Evolutionary conservation across 371 early-diverging fungal genomes (phyloP), one percentile per base, ranked within the genome.

Genomic region (Mortierella sp.): DNA sequence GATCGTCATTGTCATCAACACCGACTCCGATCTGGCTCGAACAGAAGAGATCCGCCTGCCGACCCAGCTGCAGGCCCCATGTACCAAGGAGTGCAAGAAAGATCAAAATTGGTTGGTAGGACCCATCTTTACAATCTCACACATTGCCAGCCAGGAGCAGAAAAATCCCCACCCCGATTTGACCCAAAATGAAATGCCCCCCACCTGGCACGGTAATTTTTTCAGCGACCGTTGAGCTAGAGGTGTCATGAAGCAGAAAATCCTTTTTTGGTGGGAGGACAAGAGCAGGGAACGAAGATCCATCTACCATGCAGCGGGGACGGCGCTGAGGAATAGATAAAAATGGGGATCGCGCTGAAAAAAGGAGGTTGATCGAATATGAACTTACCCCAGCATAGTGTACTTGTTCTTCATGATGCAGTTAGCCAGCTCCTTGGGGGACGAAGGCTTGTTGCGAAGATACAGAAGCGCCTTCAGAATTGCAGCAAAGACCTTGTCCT

Each of bases 401-500:
- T 92, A 87, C 73, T 87, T 85, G 71, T 91, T 83, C 70, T 89
- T 86, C 78, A 92, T 85, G 70, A 94, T 93, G 56, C 86, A 86
- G 44, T 85, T 87, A 51, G 92, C 88, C 49, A 94, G 83, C 81
- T 93, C 92, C 64, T 90, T 92, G 7, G 94, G 93, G 6, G 92
- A 90, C 49, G 90, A 87, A 32, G 94, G 94, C 60, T 84, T 85
- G 83, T 94, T 94, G 56, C 86, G 87, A 60, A 87, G 82, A 49
- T 85, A 83, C 51, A 92, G 76, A 30, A 94, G 78, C 9, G 93
- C 92, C 72, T 89, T 89, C 43, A 94, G 80, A 56, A 93, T 92
- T 43, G 93, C 94, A 6, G 90, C 87, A 73, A 94, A 88, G 31
- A 93, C 93, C 68, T 93, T 92, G 76, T 93, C 93, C 50, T 90